A percentile compares a stretch with the other conserved stretches of the same genome.
Evolutionary conservation across 257 asterid genomes (phyloP).

Genomic region (Dorcoceras hygrometricum): DNA sequence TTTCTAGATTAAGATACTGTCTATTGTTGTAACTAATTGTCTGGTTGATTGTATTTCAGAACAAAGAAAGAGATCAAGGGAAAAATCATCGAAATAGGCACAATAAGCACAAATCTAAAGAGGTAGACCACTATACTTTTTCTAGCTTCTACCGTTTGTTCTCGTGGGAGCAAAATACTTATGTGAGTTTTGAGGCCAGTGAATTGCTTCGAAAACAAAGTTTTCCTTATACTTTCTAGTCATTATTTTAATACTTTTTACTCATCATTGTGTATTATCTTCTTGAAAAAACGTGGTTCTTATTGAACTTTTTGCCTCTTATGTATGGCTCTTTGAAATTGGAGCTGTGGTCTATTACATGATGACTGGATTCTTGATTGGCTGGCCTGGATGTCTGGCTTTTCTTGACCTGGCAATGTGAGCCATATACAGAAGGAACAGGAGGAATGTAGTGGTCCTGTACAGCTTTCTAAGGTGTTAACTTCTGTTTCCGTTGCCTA

Average conservation of each 20-base stretch:
- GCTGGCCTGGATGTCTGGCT: conserved; percentile 58
- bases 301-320: conserved; percentile 68
- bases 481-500: not conserved
- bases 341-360: conserved; percentile 96
- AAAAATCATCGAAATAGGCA: conserved; percentile 60
- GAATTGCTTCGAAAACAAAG: conserved; percentile 1
- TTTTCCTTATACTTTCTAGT: not conserved
- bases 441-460: conserved; percentile 80
- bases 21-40: conserved; percentile 19
- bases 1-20: conserved; percentile 14
- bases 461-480: conserved; percentile 89
- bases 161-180: conserved; percentile 2
- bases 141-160: not conserved
- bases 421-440: conserved; percentile 83
- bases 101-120: conserved; percentile 63
- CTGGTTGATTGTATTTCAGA: conserved; percentile 45
- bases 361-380: conserved; percentile 57
- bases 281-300: conserved; percentile 35
- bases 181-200: not conserved
- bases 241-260: not conserved
- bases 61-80: conserved; percentile 68
- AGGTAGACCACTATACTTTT: conserved; percentile 54
- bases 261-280: conserved; percentile 9
- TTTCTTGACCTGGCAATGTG: conserved; percentile 69
- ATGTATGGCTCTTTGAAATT: conserved; percentile 91